These are phyloP conservation scores for Trypanosoma vivax DNA, from an alignment of 208 protist species.

Conservation along the genomic window DNA sequence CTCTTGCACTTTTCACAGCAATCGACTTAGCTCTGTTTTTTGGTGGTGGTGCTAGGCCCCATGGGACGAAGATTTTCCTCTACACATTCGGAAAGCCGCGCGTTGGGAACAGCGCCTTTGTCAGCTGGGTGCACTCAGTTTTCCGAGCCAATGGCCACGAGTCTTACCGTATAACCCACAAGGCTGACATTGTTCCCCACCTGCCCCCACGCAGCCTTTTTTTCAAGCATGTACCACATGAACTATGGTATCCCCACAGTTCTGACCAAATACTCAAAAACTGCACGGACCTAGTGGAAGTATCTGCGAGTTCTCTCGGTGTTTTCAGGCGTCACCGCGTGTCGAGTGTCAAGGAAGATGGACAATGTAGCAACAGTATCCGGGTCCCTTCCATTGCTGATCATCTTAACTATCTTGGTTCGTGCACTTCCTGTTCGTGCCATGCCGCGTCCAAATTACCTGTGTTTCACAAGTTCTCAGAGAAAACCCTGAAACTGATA, in stretches of 20 bases:
- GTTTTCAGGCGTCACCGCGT: too few relatives aligned
- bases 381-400: constrained; percentile 23
- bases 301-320: neutral
- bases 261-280: constrained; percentile 7
- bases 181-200: constrained; percentile 45
- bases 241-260: constrained; percentile 41
- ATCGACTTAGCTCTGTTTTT: constrained; percentile 17
- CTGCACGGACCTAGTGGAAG: constrained; percentile 26
- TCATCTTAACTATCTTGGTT: constrained; percentile 51
- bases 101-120: constrained; percentile 51
- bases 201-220: constrained; percentile 30
- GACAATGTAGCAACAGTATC: constrained; percentile 42
- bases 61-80: constrained; percentile 20
- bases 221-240: constrained; percentile 41
- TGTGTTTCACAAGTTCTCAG: too few relatives aligned
- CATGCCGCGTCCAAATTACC: too few relatives aligned
- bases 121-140: constrained; percentile 22
- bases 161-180: constrained; percentile 42
- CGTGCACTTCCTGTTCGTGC: constrained; percentile 41
- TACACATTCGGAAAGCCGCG: constrained; percentile 75
- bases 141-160: constrained; percentile 19
- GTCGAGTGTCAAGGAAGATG: constrained; percentile 23
- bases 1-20: constrained; percentile 41
- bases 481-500: too few relatives aligned
- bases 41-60: neutral